These are phyloP conservation scores for Fusarium sarcochroum DNA, from an alignment of 2,329 filamentous ascomycete species.

Conservation along the genomic window DNA sequence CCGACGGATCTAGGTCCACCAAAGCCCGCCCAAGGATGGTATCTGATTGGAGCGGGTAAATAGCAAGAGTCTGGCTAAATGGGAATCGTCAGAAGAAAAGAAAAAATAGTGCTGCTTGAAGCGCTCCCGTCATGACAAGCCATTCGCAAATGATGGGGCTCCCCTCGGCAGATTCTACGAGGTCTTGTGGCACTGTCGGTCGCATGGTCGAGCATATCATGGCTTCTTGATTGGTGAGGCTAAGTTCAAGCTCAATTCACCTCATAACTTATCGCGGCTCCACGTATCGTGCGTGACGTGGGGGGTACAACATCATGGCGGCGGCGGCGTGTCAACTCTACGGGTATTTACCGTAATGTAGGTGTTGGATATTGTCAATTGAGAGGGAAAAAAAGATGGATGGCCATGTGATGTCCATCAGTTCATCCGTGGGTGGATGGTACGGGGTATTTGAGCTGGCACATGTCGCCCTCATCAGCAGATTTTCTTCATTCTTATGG, in stretches of 20 bases:
- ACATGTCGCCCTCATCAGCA: slow-evolving; percentile 40
- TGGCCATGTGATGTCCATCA: slow-evolving; percentile 37
- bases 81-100: slow-evolving; percentile 2
- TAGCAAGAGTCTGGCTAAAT: slow-evolving; percentile 18
- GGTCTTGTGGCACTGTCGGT: slow-evolving; percentile 13
- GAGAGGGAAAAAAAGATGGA: not conserved
- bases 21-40: not conserved
- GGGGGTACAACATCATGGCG: slow-evolving; percentile 29
- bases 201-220: slow-evolving; percentile 17
- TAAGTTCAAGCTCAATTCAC: slow-evolving; percentile 17
- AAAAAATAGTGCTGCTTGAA: slow-evolving; percentile 6
- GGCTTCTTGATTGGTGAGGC: slow-evolving; percentile 38
- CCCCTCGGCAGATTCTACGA: slow-evolving; percentile 23
- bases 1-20: slow-evolving; percentile 38
- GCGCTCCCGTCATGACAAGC: slow-evolving; percentile 44
- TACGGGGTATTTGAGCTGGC: slow-evolving; percentile 41
- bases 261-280: not conserved
- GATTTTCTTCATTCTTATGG: slow-evolving; percentile 23
- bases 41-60: slow-evolving; percentile 41
- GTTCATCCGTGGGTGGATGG: slow-evolving; percentile 25
- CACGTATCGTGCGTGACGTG: slow-evolving; percentile 4
- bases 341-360: slow-evolving; percentile 11
- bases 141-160: slow-evolving; percentile 12
- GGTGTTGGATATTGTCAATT: slow-evolving; percentile 7
- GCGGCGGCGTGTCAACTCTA: not conserved